These are phyloP conservation scores for Lojkania enalia DNA, from an alignment of 2,329 filamentous ascomycete genomes.

Conservation along the genomic window DNA sequence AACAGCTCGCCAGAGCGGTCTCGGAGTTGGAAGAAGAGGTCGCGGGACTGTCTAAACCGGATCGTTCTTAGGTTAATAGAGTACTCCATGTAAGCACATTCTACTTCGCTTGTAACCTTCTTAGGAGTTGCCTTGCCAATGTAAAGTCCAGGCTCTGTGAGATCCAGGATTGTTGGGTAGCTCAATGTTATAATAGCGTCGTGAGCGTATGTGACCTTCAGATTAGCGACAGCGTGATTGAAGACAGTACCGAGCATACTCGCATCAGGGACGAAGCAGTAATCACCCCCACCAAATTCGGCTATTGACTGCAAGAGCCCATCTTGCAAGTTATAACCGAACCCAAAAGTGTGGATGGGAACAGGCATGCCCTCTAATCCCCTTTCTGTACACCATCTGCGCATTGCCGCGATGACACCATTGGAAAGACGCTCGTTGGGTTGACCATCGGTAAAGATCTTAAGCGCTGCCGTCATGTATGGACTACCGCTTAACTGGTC, in stretches of 20 bases:
- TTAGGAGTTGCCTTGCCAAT: neutral
- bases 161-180: neutral
- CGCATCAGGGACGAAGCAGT: neutral
- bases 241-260: conserved; percentile 1
- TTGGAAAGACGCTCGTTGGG: conserved; percentile 8
- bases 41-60: neutral
- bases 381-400: conserved; percentile 9
- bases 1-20: neutral
- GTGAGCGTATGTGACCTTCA: neutral
- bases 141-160: neutral
- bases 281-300: neutral
- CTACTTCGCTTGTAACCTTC: neutral
- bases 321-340: conserved; percentile 6
- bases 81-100: neutral
- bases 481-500: conserved; percentile 9
- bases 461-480: conserved; percentile 6
- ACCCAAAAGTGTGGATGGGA: conserved; percentile 7
- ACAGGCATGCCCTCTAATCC: conserved; percentile 8
- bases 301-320: neutral
- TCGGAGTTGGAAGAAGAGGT: neutral
- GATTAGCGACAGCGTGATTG: neutral
- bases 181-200: neutral
- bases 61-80: conserved; percentile 2
- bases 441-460: conserved; percentile 8
- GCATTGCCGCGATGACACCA: conserved; percentile 6